Conservation (phyloP, 352 stramenopile species). For the Phytopythium cucurbitacearum region DNA sequence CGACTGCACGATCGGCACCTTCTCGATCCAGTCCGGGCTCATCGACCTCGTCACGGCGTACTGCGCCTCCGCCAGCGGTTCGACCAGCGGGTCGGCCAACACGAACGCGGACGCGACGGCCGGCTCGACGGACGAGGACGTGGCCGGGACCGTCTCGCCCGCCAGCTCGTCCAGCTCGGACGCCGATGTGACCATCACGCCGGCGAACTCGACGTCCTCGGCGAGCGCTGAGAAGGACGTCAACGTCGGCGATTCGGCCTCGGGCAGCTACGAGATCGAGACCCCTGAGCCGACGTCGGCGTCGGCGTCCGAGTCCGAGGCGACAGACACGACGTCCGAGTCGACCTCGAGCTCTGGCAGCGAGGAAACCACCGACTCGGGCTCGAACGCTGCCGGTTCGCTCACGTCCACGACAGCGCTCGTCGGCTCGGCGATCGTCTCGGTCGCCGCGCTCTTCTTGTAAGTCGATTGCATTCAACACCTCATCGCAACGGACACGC, state of each 20-base stretch:
- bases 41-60: slow-evolving; percentile 24
- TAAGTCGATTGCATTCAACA: slow-evolving; percentile 7
- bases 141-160: slow-evolving; percentile 9
- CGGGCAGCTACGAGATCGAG: slow-evolving; percentile 21
- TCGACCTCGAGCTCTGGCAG: slow-evolving; percentile 14
- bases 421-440: slow-evolving; percentile 15
- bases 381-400: slow-evolving; percentile 10
- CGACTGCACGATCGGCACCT: slow-evolving; percentile 28
- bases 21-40: slow-evolving; percentile 22
- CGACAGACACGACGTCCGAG: slow-evolving; percentile 11
- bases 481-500: neutral
- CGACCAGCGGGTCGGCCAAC: slow-evolving; percentile 6
- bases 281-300: slow-evolving; percentile 13
- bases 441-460: slow-evolving; percentile 17
- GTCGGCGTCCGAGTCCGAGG: slow-evolving; percentile 12
- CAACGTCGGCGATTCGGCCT: slow-evolving; percentile 20
- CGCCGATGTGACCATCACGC: slow-evolving; percentile 12
- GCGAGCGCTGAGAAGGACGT: slow-evolving; percentile 16
- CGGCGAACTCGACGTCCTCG: slow-evolving; percentile 22
- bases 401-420: slow-evolving; percentile 9
- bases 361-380: slow-evolving; percentile 9
- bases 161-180: slow-evolving; percentile 5
- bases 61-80: slow-evolving; percentile 16
- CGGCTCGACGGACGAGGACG: slow-evolving; percentile 3
- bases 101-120: slow-evolving; percentile 8